Percentiles rank a stretch among this genome's conserved stretches.
Evolutionary conservation across 2,329 filamentous ascomycete species (phyloP).

Genomic region (Sphaerulina vaccinii): DNA sequence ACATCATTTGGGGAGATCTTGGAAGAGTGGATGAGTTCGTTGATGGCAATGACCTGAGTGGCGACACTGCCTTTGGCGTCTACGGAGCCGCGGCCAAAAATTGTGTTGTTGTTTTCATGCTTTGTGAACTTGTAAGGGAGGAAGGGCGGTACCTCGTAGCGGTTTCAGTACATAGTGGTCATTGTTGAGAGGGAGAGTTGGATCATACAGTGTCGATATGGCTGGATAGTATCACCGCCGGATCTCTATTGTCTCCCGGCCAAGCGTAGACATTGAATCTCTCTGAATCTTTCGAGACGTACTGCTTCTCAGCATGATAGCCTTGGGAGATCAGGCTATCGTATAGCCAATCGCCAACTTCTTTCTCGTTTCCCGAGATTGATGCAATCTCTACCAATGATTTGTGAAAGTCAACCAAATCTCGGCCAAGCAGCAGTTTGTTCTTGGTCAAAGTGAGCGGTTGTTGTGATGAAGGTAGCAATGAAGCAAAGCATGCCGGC

Average conservation of each 20-base stretch:
- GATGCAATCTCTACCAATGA: slow-evolving; percentile 73
- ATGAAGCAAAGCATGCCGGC: slow-evolving; percentile 8
- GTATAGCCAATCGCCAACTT: slow-evolving; percentile 67
- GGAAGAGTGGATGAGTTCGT: slow-evolving; percentile 48
- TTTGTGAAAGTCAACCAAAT: slow-evolving; percentile 71
- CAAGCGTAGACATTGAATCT: slow-evolving; percentile 79
- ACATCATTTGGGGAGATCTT: slow-evolving; percentile 46
- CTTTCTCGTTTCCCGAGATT: slow-evolving; percentile 65
- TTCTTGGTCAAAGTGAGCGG: slow-evolving; percentile 9
- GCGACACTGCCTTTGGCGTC: slow-evolving; percentile 62
- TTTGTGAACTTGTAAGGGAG: slow-evolving; percentile 62
- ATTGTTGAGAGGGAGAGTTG: neutral
- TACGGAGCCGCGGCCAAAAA: slow-evolving; percentile 69
- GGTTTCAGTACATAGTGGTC: neutral
- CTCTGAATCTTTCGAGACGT: slow-evolving; percentile 41
- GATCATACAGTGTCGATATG: slow-evolving; percentile 71
- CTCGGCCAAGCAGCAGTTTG: slow-evolving; percentile 33
- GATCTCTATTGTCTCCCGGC: slow-evolving; percentile 48
- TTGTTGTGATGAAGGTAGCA: slow-evolving; percentile 8
- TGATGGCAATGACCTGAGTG: slow-evolving; percentile 68
- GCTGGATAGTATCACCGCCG: slow-evolving; percentile 67
- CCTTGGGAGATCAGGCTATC: slow-evolving; percentile 61
- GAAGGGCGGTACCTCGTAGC: slow-evolving; percentile 61
- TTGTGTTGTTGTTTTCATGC: slow-evolving; percentile 39
- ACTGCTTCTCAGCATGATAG: slow-evolving; percentile 63